These are phyloP conservation scores for Trichoderma sp. DNA, from an alignment of 2,329 filamentous ascomycete species.

Conservation along the genomic window DNA sequence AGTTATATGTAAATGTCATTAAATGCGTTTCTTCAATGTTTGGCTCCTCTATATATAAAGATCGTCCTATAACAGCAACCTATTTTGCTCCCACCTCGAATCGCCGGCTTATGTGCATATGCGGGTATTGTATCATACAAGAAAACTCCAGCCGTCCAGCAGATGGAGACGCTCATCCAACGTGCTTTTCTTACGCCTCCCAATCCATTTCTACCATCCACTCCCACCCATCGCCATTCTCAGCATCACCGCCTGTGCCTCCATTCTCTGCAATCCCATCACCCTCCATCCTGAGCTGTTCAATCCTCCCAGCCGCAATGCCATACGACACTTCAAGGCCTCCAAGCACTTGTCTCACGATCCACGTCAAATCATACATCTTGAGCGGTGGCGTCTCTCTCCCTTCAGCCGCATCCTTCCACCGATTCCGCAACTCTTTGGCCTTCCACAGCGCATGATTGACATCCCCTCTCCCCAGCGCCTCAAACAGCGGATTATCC, in stretches of 20 bases:
- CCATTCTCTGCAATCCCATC: not conserved
- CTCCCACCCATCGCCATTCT: constrained; percentile 34
- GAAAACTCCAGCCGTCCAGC: not conserved
- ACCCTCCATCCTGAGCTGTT: constrained; percentile 39
- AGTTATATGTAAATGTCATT: not conserved
- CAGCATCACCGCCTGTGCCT: constrained; percentile 17
- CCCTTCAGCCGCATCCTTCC: constrained; percentile 64
- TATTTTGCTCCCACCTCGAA: not conserved
- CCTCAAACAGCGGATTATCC: constrained; percentile 53
- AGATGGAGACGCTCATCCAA: not conserved
- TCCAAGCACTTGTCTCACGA: constrained; percentile 55
- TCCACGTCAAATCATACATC: constrained; percentile 60
- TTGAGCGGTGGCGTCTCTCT: constrained; percentile 44
- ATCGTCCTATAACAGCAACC: not conserved
- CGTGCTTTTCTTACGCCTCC: constrained; percentile 28
- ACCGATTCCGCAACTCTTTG: constrained; percentile 69
- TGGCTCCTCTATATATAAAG: not conserved
- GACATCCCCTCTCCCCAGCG: constrained; percentile 56
- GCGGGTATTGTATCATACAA: not conserved
- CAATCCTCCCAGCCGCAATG: constrained; percentile 48
- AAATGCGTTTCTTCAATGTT: too few relatives aligned
- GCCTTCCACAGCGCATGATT: constrained; percentile 60
- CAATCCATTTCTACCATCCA: constrained; percentile 45
- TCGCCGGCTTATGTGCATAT: not conserved
- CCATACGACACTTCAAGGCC: constrained; percentile 59